Evolutionary conservation across 768 basidiomycete species (phyloP).

Genomic region (Termitomyces sp.): DNA sequence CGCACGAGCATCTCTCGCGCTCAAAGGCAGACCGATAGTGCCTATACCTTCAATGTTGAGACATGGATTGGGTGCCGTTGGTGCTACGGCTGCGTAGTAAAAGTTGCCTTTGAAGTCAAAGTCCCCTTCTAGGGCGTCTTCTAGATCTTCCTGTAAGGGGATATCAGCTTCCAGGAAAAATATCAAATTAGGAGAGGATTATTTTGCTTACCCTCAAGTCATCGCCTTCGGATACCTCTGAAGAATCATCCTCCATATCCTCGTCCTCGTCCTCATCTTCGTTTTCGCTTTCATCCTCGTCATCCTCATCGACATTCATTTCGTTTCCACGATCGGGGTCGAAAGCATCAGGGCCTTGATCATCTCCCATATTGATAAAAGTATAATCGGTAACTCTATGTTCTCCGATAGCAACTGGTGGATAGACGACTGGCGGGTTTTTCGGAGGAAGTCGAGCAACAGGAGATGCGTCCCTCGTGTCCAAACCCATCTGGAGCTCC

Average conservation of each 20-base stretch:
- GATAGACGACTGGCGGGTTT: neutral
- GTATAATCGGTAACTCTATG: neutral
- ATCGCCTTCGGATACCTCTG: too few species aligned
- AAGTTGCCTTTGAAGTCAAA: too few species aligned
- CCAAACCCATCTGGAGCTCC: neutral
- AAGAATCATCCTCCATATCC: neutral
- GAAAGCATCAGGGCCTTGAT: neutral
- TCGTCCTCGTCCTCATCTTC: neutral
- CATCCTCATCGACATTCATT: neutral
- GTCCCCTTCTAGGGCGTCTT: constrained; percentile 13
- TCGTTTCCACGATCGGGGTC: neutral
- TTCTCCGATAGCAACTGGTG: neutral
- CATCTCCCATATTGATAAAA: neutral
- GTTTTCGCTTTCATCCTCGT: too few species aligned
- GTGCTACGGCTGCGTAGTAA: constrained; percentile 2
- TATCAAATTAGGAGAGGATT: too few species aligned
- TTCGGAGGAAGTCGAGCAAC: too few species aligned
- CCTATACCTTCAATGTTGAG: constrained; percentile 37
- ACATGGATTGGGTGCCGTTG: constrained; percentile 31
- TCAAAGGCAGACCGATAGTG: constrained; percentile 15
- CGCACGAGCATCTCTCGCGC: constrained; percentile 33
- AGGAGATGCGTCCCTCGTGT: too few species aligned
- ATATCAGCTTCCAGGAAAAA: neutral
- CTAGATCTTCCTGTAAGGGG: constrained; percentile 16
- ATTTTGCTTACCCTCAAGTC: too few species aligned